These are phyloP conservation scores for Botrytis paeoniae DNA, from an alignment of 2,329 filamentous ascomycete genomes.

Conservation along the genomic window DNA sequence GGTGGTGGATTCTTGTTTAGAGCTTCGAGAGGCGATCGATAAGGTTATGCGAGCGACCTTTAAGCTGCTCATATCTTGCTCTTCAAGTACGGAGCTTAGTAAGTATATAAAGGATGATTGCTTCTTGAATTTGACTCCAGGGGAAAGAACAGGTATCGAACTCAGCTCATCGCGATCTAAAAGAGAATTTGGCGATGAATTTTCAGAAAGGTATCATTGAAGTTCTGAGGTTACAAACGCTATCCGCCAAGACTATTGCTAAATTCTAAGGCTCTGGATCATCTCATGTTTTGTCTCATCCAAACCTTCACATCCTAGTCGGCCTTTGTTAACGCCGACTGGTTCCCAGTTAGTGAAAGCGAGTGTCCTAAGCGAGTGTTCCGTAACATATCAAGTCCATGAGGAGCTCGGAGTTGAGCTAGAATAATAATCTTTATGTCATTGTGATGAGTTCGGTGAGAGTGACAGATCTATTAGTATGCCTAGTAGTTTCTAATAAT, in stretches of 20 bases:
- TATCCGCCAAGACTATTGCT: not conserved
- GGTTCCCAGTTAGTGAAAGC: not conserved
- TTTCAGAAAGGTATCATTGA: not conserved
- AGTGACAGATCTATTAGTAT: too few species aligned
- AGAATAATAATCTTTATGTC: not conserved
- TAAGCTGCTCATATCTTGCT: not conserved
- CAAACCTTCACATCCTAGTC: not conserved
- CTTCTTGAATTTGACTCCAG: not conserved
- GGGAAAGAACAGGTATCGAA: not conserved
- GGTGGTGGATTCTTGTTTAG: not conserved
- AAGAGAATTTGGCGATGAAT: not conserved
- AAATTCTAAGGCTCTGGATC: not conserved
- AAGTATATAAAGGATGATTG: not conserved
- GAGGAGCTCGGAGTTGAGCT: not conserved
- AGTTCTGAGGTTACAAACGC: not conserved
- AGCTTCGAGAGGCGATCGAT: not conserved
- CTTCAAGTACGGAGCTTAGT: not conserved
- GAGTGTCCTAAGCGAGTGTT: not conserved
- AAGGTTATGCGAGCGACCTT: not conserved
- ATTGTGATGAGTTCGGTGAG: not conserved
- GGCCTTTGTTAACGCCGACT: not conserved
- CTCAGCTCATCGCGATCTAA: not conserved
- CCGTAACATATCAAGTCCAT: not conserved
- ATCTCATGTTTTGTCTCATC: not conserved
- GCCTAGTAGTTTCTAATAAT: not conserved